phyloP scores from a whole-genome alignment of 78 protist genomes.

The Dictyostelium intermedium region DNA sequence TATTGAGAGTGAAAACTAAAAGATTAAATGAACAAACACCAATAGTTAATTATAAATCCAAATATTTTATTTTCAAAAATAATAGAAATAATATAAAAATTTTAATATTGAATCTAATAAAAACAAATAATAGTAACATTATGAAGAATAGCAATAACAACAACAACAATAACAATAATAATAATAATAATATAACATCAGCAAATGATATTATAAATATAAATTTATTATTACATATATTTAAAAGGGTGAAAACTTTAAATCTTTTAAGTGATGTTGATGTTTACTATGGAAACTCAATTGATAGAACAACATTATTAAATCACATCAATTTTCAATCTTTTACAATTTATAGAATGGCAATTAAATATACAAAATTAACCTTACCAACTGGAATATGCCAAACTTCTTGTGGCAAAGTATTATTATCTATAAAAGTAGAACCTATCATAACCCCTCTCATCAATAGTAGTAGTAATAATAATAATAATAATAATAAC shows the following conservation, averaged over 20 bases:
- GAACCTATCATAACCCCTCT: background rate
- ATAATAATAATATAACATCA: background rate
- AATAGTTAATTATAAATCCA: background rate
- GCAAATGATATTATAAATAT: background rate
- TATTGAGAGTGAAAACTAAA: background rate
- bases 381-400: background rate
- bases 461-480: background rate
- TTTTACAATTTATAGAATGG: background rate
- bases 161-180: background rate
- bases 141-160: background rate
- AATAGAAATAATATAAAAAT: background rate
- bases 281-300: background rate
- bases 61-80: background rate
- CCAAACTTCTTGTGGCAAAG: background rate
- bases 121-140: background rate
- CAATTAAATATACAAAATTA: background rate
- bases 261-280: background rate
- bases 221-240: background rate
- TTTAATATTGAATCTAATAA: background rate
- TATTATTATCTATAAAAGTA: background rate
- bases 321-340: background rate
- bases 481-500: background rate
- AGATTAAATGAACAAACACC: background rate
- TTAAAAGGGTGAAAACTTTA: background rate
- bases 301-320: background rate